Conservation (phyloP, 148 eudicot genomes). For the Fagopyrum esculentum region DNA sequence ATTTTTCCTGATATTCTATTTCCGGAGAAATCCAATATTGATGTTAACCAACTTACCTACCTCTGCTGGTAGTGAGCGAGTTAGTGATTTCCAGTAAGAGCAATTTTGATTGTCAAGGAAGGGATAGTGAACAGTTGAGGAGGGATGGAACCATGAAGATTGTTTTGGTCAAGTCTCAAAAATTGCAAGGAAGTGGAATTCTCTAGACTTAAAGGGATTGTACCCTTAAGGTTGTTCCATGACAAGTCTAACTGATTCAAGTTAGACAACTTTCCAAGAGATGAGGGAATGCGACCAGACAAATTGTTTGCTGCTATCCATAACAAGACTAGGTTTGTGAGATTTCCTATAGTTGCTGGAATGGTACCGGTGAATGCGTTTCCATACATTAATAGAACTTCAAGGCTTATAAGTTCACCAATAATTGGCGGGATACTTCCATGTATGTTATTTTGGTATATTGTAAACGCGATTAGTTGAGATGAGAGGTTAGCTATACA, state of each 20-base stretch:
- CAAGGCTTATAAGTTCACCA: neutral
- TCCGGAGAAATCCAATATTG: neutral
- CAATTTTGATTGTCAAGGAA: conserved; percentile 5
- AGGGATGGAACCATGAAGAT: neutral
- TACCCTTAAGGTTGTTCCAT: conserved; percentile 8
- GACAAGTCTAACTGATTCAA: conserved; percentile 8
- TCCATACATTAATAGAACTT: neutral
- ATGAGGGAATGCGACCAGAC: neutral
- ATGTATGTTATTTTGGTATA: neutral
- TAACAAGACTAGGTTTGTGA: neutral
- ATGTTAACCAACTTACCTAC: neutral
- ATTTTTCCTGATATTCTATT: conserved; percentile 15
- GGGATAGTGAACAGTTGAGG: neutral
- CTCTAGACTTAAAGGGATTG: neutral
- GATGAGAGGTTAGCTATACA: neutral
- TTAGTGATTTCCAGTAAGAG: neutral
- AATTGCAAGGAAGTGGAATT: neutral
- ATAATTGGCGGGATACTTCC: neutral
- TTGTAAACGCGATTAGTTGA: neutral
- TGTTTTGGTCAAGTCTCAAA: neutral
- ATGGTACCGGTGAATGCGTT: neutral
- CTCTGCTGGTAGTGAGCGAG: conserved; percentile 16
- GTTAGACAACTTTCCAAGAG: neutral
- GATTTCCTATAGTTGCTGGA: neutral
- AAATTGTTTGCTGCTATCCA: neutral